Conservation (phyloP, 2,329 filamentous ascomycete genomes). For the Pseudopyrenochaeta lycopersici region DNA sequence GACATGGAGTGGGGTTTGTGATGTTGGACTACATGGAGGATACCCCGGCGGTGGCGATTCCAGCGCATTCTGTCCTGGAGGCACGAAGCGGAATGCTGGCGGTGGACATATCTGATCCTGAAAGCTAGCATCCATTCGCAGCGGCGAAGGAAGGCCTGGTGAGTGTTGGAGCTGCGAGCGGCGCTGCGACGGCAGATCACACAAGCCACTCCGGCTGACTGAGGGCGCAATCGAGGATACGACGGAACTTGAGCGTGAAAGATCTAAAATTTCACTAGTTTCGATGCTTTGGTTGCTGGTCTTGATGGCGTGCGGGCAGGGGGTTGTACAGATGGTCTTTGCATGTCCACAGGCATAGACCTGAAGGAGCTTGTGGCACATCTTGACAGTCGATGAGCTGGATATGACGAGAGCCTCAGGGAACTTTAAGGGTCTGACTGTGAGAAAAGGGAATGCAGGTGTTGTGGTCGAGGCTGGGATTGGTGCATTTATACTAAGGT, state of each 20-base stretch:
- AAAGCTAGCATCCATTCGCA: background rate
- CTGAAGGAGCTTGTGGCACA: slow-evolving; percentile 40
- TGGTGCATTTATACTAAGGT: too few relatives aligned
- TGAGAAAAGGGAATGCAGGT: background rate
- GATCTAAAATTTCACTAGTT: background rate
- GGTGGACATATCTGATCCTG: background rate
- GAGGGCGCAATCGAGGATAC: slow-evolving; percentile 10
- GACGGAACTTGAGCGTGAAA: slow-evolving; percentile 16
- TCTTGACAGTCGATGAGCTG: slow-evolving; percentile 2
- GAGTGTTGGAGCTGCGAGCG: background rate
- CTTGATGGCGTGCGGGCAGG: slow-evolving; percentile 31
- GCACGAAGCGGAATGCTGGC: slow-evolving; percentile 12
- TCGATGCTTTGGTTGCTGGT: background rate
- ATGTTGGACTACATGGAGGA: background rate
- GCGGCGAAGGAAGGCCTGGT: background rate
- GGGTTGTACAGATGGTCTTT: slow-evolving; percentile 37
- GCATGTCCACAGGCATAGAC: slow-evolving; percentile 35
- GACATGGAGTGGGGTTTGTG: slow-evolving; percentile 6
- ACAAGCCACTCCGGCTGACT: background rate
- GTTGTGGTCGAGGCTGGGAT: too few relatives aligned
- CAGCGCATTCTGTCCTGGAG: slow-evolving; percentile 2
- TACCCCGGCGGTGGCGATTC: background rate
- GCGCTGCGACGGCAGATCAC: background rate
- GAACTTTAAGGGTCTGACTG: background rate
- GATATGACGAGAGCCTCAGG: background rate